Conservation (phyloP, 2,329 filamentous ascomycete species). For the Phialocephala sp. region DNA sequence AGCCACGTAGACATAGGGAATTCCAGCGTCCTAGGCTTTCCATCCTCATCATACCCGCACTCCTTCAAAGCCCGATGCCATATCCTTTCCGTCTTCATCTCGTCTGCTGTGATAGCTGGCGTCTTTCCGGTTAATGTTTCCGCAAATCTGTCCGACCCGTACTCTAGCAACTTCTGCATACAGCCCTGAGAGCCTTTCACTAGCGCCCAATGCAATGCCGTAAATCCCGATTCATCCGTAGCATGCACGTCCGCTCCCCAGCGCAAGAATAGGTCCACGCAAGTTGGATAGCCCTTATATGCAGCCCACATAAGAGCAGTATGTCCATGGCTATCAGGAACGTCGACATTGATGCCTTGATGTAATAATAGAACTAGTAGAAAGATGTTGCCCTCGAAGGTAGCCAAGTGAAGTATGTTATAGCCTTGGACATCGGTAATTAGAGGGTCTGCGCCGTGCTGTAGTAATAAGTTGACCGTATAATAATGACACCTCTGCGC, state of each 20-base stretch:
- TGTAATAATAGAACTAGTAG: conserved; percentile 89
- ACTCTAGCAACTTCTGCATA: conserved; percentile 93
- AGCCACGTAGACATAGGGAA: conserved; percentile 77
- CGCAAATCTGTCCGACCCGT: conserved; percentile 91
- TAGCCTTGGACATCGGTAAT: conserved; percentile 95
- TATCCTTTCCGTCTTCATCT: conserved; percentile 83
- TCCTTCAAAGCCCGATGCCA: conserved; percentile 86
- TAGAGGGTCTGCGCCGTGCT: conserved; percentile 90
- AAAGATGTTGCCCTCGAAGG: conserved; percentile 94
- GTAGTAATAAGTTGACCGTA: conserved; percentile 88
- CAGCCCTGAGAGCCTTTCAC: conserved; percentile 91
- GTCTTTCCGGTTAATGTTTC: conserved; percentile 91
- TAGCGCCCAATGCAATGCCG: conserved; percentile 93
- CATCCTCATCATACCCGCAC: conserved; percentile 82
- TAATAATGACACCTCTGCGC: conserved; percentile 97
- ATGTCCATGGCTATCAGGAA: conserved; percentile 86
- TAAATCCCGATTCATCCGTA: conserved; percentile 90
- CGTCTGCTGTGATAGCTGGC: conserved; percentile 80
- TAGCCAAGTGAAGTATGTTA: conserved; percentile 96
- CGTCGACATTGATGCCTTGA: conserved; percentile 93
- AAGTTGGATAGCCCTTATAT: conserved; percentile 93
- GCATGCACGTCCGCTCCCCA: conserved; percentile 96
- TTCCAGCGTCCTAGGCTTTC: conserved; percentile 69
- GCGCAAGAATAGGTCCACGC: conserved; percentile 88
- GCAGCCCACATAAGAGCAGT: conserved; percentile 98